These are phyloP conservation scores for Leccinum subspadiceum DNA, from an alignment of 1,284 basidiomycete species.

Conservation along the genomic window DNA sequence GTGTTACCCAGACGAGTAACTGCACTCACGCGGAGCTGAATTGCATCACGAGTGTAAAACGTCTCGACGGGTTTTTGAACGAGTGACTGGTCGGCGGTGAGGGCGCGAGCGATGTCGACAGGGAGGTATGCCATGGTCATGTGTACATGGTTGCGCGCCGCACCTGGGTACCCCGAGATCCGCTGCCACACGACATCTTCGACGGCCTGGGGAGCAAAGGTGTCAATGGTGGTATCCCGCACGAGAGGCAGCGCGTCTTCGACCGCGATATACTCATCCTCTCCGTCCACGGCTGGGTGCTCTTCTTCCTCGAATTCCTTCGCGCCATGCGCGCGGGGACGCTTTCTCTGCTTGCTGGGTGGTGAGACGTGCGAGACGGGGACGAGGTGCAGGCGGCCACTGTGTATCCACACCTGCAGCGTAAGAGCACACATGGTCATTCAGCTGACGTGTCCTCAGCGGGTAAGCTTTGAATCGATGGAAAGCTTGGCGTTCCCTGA, in stretches of 20 bases:
- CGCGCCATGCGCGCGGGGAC: constrained; percentile 40
- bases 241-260: constrained; percentile 70
- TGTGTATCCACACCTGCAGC: constrained; percentile 85
- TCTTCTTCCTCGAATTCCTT: constrained; percentile 53
- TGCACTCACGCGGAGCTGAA: constrained; percentile 75
- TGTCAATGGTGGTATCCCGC: constrained; percentile 49
- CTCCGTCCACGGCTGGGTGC: constrained; percentile 40
- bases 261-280: constrained; percentile 54
- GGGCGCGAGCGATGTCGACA: constrained; percentile 69
- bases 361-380: constrained; percentile 74
- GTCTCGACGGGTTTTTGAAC: constrained; percentile 85
- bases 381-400: constrained; percentile 81
- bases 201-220: constrained; percentile 57
- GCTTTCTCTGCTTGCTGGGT: constrained; percentile 52
- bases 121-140: constrained; percentile 80
- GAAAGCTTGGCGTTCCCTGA: too few species aligned
- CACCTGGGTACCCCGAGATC: constrained; percentile 73
- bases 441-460: constrained; percentile 25
- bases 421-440: constrained; percentile 26
- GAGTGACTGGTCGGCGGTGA: constrained; percentile 65
- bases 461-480: not conserved
- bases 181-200: constrained; percentile 67
- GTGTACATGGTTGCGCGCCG: constrained; percentile 74
- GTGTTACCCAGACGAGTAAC: not conserved
- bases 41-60: constrained; percentile 90